These are phyloP conservation scores for Marasmius sp. DNA, from an alignment of 1,284 basidiomycete species.

Conservation along the genomic window DNA sequence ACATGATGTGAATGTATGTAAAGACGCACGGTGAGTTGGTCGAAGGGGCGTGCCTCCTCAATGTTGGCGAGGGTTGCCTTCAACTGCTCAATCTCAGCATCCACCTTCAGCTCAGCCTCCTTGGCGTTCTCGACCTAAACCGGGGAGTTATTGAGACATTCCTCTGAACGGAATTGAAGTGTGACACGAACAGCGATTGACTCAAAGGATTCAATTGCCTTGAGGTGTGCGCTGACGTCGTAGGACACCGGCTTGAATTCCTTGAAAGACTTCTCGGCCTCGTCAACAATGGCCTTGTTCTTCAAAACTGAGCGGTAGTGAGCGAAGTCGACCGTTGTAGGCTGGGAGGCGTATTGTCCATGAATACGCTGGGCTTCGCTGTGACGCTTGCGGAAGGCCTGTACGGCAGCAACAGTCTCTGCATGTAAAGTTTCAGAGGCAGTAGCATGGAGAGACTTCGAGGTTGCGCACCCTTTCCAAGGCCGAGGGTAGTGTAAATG, in stretches of 20 bases:
- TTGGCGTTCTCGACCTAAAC: slow-evolving; percentile 86
- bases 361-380: slow-evolving; percentile 83
- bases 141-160: slow-evolving; percentile 1
- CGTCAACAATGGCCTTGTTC: slow-evolving; percentile 90
- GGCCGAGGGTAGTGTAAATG: slow-evolving; percentile 86
- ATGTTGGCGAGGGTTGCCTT: slow-evolving; percentile 96
- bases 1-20: neutral
- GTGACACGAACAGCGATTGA: slow-evolving; percentile 82
- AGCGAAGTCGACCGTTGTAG: slow-evolving; percentile 83
- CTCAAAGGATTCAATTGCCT: slow-evolving; percentile 97
- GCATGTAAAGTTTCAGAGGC: slow-evolving; percentile 12
- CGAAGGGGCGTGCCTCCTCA: slow-evolving; percentile 95
- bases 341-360: slow-evolving; percentile 68
- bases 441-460: neutral
- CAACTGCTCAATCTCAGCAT: slow-evolving; percentile 90
- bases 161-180: slow-evolving; percentile 3
- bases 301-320: slow-evolving; percentile 92
- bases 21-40: slow-evolving; percentile 83
- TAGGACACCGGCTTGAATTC: slow-evolving; percentile 97
- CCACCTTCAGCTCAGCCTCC: slow-evolving; percentile 90
- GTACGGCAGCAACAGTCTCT: slow-evolving; percentile 89
- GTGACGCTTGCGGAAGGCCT: slow-evolving; percentile 96
- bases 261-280: slow-evolving; percentile 88
- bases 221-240: slow-evolving; percentile 89
- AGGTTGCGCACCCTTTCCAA: slow-evolving; percentile 77